Base-by-base conservation (phyloP, 257 asterid species). In the Ophiorrhiza pumila region DNA sequence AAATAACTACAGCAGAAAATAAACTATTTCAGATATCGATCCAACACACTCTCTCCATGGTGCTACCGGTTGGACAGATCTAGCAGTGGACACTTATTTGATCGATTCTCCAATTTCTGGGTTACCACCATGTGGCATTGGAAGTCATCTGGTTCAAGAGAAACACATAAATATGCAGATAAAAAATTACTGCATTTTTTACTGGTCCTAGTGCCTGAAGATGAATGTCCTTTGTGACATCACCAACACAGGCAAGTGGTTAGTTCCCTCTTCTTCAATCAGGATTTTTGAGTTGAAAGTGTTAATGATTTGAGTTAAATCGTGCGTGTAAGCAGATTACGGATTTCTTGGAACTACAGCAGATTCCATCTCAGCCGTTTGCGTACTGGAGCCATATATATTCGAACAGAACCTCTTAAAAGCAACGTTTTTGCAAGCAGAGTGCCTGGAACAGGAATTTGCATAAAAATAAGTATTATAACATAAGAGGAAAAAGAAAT, bases 161-260 rank as follows among this genome's bases (percentile, higher is more conserved):
- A 55, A 65, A 66, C 34, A 56, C 29, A 31, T n/a, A 68, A 35
- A 68, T 4, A 56, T 27, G 37, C 57, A 53, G 72, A 42, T 35
- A 69, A 41, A 69, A 68, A 55, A 10, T 34, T 37, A 42, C 68
- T 29, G 68, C 61, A 20, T 57, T 35, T 65, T 56, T 74, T 18
- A 47, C 61, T 74, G 22, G 46, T 74, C 66, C 7, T 31, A n/a
- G 37, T 15, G 45, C 55, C 50, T 23, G 34, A 66, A 32, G 71
- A 12, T 43, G 32, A 52, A 49, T n/a, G 31, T 4, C 47, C 69
- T 47, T 56, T 43, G 39, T 32, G 14, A 47, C 39, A 41, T 25
- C 35, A 23, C 41, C 32, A 35, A 49, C 35, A 31, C 12, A 6
- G 35, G 7, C 5, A 35, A 61, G 27, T 46, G 29, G 68, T 32